These are phyloP conservation scores for Rhizophora apiculata DNA, from an alignment of 345 rosid genomes.

Conservation along the genomic window DNA sequence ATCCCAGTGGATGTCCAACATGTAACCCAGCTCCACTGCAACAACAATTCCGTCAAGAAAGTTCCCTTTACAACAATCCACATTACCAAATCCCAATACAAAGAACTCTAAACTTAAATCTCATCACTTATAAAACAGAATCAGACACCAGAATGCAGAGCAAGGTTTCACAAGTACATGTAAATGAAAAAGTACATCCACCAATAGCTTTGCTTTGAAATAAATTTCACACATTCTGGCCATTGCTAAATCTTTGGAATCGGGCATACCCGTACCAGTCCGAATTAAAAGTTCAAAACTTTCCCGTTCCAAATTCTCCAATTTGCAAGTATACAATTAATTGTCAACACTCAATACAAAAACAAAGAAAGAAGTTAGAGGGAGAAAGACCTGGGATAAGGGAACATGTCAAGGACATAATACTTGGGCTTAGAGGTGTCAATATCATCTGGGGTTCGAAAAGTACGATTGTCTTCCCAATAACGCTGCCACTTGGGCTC, in stretches of 20 bases:
- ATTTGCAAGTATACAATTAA: not conserved
- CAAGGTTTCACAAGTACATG: too few relatives aligned
- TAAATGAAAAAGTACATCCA: too few relatives aligned
- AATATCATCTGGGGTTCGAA: slow-evolving; percentile 77
- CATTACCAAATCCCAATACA: not conserved
- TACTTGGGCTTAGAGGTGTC: slow-evolving; percentile 83
- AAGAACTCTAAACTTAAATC: not conserved
- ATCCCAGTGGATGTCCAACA: slow-evolving; percentile 95
- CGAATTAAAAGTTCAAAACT: too few relatives aligned
- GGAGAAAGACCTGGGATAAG: slow-evolving; percentile 78
- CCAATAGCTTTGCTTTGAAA: too few relatives aligned
- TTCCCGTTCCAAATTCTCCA: not conserved
- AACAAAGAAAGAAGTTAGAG: slow-evolving; percentile 1
- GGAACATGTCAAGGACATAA: slow-evolving; percentile 99
- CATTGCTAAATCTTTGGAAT: not conserved
- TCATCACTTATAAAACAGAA: not conserved
- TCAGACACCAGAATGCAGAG: too few relatives aligned
- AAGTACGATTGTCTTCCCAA: slow-evolving; percentile 77
- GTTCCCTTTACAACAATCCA: not conserved
- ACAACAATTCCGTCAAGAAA: not conserved
- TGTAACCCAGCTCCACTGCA: slow-evolving; percentile 96
- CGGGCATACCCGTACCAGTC: not conserved
- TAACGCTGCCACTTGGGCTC: slow-evolving; percentile 90
- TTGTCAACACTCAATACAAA: not conserved
- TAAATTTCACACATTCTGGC: too few relatives aligned